A percentile compares a stretch with the other conserved stretches of the same genome.
Conservation (phyloP, 176 grass and related monocot species). For the Typha latifolia region DNA sequence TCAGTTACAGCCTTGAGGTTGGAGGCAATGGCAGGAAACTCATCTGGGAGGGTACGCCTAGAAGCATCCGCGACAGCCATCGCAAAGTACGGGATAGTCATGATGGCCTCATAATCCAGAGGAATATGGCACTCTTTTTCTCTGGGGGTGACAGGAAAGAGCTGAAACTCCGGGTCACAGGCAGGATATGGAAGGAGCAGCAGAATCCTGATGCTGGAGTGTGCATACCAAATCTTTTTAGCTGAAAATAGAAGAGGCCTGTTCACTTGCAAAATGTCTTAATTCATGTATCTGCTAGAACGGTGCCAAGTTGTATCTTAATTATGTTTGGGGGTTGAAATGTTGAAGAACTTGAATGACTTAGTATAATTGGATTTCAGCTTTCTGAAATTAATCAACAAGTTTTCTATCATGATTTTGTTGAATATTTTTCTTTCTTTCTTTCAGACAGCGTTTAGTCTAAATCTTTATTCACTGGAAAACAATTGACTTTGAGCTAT, state of each 20-base stretch:
- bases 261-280: too few species aligned
- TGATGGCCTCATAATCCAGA: conserved; percentile 16
- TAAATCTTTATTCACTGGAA: too few species aligned
- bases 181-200: conserved; percentile 14
- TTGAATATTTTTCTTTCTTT: too few species aligned
- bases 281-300: too few species aligned
- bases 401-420: too few species aligned
- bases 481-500: too few species aligned
- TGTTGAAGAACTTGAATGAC: too few species aligned
- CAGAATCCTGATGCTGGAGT: conserved; percentile 10
- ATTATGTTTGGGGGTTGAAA: too few species aligned
- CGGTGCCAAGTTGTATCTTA: too few species aligned
- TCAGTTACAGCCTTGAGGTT: conserved; percentile 10
- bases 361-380: too few species aligned
- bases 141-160: conserved; percentile 12
- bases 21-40: conserved; percentile 13
- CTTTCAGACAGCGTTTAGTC: too few species aligned
- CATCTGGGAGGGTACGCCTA: conserved; percentile 5
- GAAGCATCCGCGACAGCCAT: conserved; percentile 11
- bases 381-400: too few species aligned
- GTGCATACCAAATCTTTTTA: conserved; percentile 10
- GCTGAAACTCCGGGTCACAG: conserved; percentile 9
- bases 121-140: conserved; percentile 17
- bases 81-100: conserved; percentile 14
- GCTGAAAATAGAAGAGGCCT: neutral